These are phyloP conservation scores for Microsporum audouinii DNA, from an alignment of 2,329 filamentous ascomycete species.

Conservation along the genomic window DNA sequence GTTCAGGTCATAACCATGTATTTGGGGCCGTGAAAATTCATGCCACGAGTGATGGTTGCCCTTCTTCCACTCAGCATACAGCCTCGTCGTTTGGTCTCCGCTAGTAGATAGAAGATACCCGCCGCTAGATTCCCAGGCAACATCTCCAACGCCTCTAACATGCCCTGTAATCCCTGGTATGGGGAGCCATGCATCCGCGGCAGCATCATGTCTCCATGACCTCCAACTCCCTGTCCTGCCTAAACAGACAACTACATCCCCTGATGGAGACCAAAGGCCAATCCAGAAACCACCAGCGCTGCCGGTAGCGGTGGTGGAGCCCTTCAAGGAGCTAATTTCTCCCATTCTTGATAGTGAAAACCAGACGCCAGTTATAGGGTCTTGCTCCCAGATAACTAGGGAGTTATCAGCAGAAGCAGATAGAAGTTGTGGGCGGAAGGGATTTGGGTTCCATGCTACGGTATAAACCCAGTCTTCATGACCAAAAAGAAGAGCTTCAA, in stretches of 20 bases:
- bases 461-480: slow-evolving; percentile 99
- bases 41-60: slow-evolving; percentile 59
- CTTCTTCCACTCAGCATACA: slow-evolving; percentile 68
- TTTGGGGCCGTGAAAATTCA: slow-evolving; percentile 89
- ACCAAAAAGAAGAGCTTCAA: slow-evolving; percentile 84
- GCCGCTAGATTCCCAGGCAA: slow-evolving; percentile 74
- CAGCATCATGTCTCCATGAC: slow-evolving; percentile 57
- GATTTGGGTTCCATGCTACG: slow-evolving; percentile 55
- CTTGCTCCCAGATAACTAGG: slow-evolving; percentile 81
- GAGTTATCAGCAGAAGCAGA: slow-evolving; percentile 94
- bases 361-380: slow-evolving; percentile 78
- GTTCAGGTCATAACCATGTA: slow-evolving; percentile 96
- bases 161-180: slow-evolving; percentile 72
- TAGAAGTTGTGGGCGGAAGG: slow-evolving; percentile 57
- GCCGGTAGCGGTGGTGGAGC: slow-evolving; percentile 89
- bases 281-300: slow-evolving; percentile 96
- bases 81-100: slow-evolving; percentile 80
- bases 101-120: slow-evolving; percentile 80
- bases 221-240: slow-evolving; percentile 91
- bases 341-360: slow-evolving; percentile 73
- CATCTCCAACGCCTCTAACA: slow-evolving; percentile 64
- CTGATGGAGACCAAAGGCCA: slow-evolving; percentile 77
- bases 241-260: slow-evolving; percentile 63
- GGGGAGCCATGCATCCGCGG: slow-evolving; percentile 61
- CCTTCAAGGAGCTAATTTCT: slow-evolving; percentile 89